Evolutionary conservation across 768 basidiomycete genomes (phyloP), one percentile per base, ranked within the genome.

Genomic region (Mycena chlorophos): DNA sequence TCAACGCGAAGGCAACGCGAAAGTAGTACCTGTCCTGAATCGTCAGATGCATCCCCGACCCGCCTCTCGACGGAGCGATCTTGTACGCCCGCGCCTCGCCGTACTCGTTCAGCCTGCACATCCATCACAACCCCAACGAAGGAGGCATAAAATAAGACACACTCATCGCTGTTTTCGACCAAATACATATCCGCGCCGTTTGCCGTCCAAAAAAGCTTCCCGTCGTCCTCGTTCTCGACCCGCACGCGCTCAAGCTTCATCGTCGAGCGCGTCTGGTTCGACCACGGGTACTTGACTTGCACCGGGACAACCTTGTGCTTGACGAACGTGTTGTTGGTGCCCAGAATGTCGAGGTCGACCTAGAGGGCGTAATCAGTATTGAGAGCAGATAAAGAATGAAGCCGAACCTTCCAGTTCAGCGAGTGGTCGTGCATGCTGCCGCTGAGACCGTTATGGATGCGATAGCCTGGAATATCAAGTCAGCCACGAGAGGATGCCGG

Each of bases 341-440:
- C 82, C 2, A 68, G 79, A 22, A 84, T 69, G 49, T 84, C 82
- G 49, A 84, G 71, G 52, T 84, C 82, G 50, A 82, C 78, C 71
- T 78, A n/a, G n/a, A n/a, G n/a, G n/a, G n/a, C n/a, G n/a, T n/a
- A n/a, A n/a, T n/a, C n/a, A n/a, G n/a, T n/a, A n/a, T n/a, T n/a
- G n/a, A n/a, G n/a, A n/a, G n/a, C n/a, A n/a, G n/a, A n/a, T n/a
- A n/a, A n/a, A n/a, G n/a, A n/a, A n/a, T n/a, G n/a, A n/a, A n/a
- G n/a, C n/a, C n/a, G n/a, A n/a, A n/a, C 17, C 75, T 78, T 80
- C 68, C 73, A 81, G 65, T 79, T 82, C 61, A 84, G 78, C 17
- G 81, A 73, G 55, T 82, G 81, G 60, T 83, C 82, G 54, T 83
- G 82, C 40, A 83, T 67, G 19, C 75, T 79, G 23, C 82, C 82